Base-by-base conservation (phyloP, 2,329 filamentous ascomycete species). In the Pseudocercospora eumusae region DNA sequence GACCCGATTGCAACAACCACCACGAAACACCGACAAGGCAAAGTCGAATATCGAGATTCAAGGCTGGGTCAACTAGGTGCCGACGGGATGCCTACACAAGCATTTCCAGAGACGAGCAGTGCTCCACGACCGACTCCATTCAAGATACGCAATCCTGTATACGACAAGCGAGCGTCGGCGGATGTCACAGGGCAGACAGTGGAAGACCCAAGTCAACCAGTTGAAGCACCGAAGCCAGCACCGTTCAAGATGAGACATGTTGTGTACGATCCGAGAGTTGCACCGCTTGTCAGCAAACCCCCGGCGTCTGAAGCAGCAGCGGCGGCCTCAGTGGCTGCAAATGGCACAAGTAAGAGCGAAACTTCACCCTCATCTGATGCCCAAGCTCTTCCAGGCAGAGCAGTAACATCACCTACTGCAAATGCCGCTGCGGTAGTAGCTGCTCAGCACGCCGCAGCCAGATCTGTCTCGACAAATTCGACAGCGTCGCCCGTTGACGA, bases 31-130 rank as follows among this genome's bases (percentile, higher is more conserved):
- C 63, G 60, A 25, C 57, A 59, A 31, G 61, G 57, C 54, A 60
- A 59, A 28, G 66, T 67, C 58, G 59, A 65, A 50, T 62, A 64
- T 7, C 61, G 67, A 55, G 66, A 70, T 21, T 67, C 70, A 31
- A 63, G 69, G 42, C 64, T 72, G 31, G 65, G 68, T 28, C 61
- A 68, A 44, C 42, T 73, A 8, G 71, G 71, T 28, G 69, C 70
- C 40, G 71, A 73, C 63, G 71, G 71, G 18, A 71, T 73, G 71
- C 71, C 71, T 40, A 68, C 66, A 36, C 61, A 66, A 53, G 66
- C 68, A 8, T 65, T 67, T 45, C 65, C 62, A 57, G 64, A 61
- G 36, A 63, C 56, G 13, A 55, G 44, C 25, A 44, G 50, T 31
- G 57, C 42, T 25, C 53, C 61, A n/a, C 56, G 60, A 31, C 54